phyloP scores from a whole-genome alignment of 2,329 filamentous ascomycete species.

The Epichloe gansuensis region DNA sequence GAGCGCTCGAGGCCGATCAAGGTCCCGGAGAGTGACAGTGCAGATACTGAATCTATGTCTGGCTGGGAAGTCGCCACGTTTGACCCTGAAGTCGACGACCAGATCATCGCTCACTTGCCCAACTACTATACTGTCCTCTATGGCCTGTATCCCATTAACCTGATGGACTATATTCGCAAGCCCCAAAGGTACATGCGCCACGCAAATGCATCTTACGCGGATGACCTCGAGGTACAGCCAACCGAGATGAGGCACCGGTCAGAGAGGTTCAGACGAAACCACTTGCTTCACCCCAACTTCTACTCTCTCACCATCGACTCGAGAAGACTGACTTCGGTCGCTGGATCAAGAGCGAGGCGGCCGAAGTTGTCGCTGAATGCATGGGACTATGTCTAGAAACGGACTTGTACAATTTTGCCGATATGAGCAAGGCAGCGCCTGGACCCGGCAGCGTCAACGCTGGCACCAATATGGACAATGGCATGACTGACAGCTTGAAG shows the following conservation, averaged over 20 bases:
- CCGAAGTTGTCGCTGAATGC: conserved; percentile 70
- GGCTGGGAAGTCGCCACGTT: conserved; percentile 54
- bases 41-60: conserved; percentile 24
- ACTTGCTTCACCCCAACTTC: conserved; percentile 75
- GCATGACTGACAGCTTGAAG: conserved; percentile 20
- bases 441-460: conserved; percentile 12
- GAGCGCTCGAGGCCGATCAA: conserved; percentile 31
- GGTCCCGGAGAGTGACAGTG: conserved; percentile 13
- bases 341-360: conserved; percentile 68
- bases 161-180: conserved; percentile 76
- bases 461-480: conserved; percentile 14
- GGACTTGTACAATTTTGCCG: conserved; percentile 15
- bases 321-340: conserved; percentile 61
- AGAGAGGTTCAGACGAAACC: conserved; percentile 59
- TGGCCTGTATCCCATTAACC: conserved; percentile 73
- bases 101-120: conserved; percentile 52
- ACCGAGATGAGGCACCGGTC: conserved; percentile 65
- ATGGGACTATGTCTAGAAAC: conserved; percentile 47
- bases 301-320: conserved; percentile 69
- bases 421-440: conserved; percentile 7
- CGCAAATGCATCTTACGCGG: conserved; percentile 54
- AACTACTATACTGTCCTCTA: conserved; percentile 76
- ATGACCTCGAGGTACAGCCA: conserved; percentile 68
- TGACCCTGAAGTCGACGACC: conserved; percentile 49
- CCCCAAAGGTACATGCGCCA: conserved; percentile 67